Percentiles rank a stretch among this genome's conserved stretches.
phyloP scores from a whole-genome alignment of 805 yeast species.

The Yarrowia sp. region DNA sequence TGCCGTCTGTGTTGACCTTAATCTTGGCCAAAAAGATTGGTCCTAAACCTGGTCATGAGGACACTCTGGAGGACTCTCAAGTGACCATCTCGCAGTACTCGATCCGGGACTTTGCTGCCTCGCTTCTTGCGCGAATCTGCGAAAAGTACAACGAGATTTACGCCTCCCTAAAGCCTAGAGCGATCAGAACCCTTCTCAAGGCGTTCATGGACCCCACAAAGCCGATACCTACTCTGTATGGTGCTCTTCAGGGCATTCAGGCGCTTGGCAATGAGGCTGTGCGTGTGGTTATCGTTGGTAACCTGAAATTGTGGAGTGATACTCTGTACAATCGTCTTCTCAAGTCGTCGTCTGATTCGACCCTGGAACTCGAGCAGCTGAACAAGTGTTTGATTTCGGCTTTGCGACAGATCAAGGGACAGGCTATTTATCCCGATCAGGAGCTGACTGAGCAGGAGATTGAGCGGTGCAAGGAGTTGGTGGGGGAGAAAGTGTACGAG shows the following conservation, averaged over 20 bases:
- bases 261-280: constrained; percentile 89
- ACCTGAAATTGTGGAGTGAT: constrained; percentile 74
- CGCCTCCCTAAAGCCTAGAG: constrained; percentile 88
- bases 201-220: constrained; percentile 86
- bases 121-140: constrained; percentile 79
- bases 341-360: constrained; percentile 26
- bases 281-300: constrained; percentile 82
- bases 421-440: constrained; percentile 54
- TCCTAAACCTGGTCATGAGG: constrained; percentile 48
- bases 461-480: constrained; percentile 51
- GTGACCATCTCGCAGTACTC: constrained; percentile 51
- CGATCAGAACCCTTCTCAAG: constrained; percentile 87
- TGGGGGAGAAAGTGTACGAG: constrained; percentile 52
- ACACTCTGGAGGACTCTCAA: constrained; percentile 5
- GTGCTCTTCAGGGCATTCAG: constrained; percentile 83
- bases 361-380: constrained; percentile 57
- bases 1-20: constrained; percentile 94
- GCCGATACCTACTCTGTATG: constrained; percentile 89
- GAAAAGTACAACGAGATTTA: constrained; percentile 82
- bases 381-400: constrained; percentile 62
- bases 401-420: constrained; percentile 55
- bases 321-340: constrained; percentile 20
- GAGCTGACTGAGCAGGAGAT: constrained; percentile 60
- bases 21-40: constrained; percentile 91
- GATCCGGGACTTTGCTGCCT: constrained; percentile 87